Percentiles rank a stretch among this genome's conserved stretches.
Conservation (phyloP, 495 filamentous ascomycete species). For the Umbilicaria muhlenbergii region DNA sequence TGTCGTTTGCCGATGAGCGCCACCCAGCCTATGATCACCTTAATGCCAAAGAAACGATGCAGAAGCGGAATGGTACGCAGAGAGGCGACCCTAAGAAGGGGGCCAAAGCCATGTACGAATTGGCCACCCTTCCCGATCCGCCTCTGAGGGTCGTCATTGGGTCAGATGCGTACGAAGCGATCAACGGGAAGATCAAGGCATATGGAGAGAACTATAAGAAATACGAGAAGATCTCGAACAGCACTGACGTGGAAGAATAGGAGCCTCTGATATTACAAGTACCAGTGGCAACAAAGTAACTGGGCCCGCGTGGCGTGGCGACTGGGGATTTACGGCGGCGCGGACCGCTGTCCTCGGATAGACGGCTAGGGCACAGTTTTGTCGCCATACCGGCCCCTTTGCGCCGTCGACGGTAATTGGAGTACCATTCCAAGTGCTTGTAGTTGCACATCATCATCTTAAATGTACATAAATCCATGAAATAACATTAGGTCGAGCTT, state of each 20-base stretch:
- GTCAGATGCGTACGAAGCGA: conserved; percentile 24
- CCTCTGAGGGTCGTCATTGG: conserved; percentile 28
- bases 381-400: no score
- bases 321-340: no score
- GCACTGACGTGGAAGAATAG: conserved; percentile 31
- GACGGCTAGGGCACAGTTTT: no score
- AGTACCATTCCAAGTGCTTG: no score
- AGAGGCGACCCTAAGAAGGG: conserved; percentile 29
- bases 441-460: no score
- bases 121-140: conserved; percentile 29
- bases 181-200: conserved; percentile 25
- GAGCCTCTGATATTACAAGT: no score
- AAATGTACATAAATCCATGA: no score
- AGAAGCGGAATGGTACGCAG: conserved; percentile 21
- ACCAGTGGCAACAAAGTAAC: no score
- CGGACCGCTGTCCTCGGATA: no score
- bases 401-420: no score
- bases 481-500: no score
- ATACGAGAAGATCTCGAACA: conserved; percentile 27
- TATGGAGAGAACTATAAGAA: conserved; percentile 25
- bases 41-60: conserved; percentile 21
- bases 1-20: conserved; percentile 22
- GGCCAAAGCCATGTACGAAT: conserved; percentile 29
- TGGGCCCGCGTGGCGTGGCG: no score
- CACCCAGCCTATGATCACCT: conserved; percentile 29